Base-by-base conservation (phyloP, 495 filamentous ascomycete species). In the Neurospora sp. region DNA sequence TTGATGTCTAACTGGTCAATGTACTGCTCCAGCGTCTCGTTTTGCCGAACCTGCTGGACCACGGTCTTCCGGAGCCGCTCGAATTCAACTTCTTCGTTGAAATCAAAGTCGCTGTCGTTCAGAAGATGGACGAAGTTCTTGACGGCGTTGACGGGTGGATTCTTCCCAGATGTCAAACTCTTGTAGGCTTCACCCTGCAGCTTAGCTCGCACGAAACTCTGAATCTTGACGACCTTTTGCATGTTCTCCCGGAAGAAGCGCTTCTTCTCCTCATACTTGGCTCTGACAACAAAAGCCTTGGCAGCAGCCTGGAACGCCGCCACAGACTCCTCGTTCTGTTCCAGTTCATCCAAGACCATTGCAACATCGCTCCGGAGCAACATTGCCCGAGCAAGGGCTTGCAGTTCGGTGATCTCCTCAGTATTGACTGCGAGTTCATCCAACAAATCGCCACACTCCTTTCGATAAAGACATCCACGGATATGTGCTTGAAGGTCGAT, bases 1-100 rank as follows among this genome's bases (percentile, higher is more conserved):
- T 99, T 99, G 85, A 98, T 97, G 78, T 98, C 96, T 53, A 99
- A 87, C 77, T 98, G 95, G 76, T 96, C 94, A 77, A 99, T 97
- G 77, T 98, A 98, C 77, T 97, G 93, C 82, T 99, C 96, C 27
- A 96, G 91, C 84, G 97, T 88, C 80, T 99, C 96, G 75, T 98
- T 98, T 75, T 97, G 95, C 16, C 96, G 91, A 11, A 98, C 95
- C 79, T 97, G 94, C 78, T 98, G 95, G 31, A 98, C 94, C 3
- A 99, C 96, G 5, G 91, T 93, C 83, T 98, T 97, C 44, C 96
- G 88, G 74, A 97, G 79, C 48, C 93, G 88, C 79, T 99, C 96
- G 71, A 97, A 97, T 77, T 99, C 96, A 48, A 99, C 89, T 78
- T 99, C 96, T 81, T 98, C 94, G 79, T 99, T 96, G 80, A 99